These are phyloP conservation scores for Solioccasus polychromus DNA, from an alignment of 768 basidiomycete genomes.

Conservation along the genomic window DNA sequence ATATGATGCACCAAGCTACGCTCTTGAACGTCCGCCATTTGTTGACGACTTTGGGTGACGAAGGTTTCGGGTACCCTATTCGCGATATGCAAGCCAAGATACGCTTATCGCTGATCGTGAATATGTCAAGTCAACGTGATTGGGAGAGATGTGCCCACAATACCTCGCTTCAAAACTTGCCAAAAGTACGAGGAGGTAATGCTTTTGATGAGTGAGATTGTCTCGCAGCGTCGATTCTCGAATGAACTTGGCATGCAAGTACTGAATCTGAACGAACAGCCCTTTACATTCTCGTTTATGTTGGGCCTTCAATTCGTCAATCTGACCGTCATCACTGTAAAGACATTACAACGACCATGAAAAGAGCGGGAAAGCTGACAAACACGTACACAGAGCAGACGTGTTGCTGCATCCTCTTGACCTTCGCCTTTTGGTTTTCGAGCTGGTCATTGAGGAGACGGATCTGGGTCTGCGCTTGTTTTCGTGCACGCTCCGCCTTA, in stretches of 20 bases:
- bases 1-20: conserved; percentile 55
- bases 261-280: conserved; percentile 84
- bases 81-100: conserved; percentile 74
- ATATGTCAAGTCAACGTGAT: conserved; percentile 3
- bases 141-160: background rate
- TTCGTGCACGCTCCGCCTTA: conserved; percentile 60
- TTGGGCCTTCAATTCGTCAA: conserved; percentile 54
- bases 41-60: conserved; percentile 35
- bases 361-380: background rate
- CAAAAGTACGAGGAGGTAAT: conserved; percentile 77
- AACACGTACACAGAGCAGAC: conserved; percentile 56
- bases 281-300: conserved; percentile 91
- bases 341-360: background rate
- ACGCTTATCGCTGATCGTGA: conserved; percentile 52
- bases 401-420: conserved; percentile 46
- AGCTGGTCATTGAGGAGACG: conserved; percentile 65
- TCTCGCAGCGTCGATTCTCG: conserved; percentile 79
- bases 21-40: conserved; percentile 54
- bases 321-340: conserved; percentile 50
- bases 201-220: conserved; percentile 82
- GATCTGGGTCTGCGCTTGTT: conserved; percentile 66
- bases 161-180: conserved; percentile 70
- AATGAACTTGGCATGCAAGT: conserved; percentile 88
- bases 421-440: conserved; percentile 45
- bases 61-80: conserved; percentile 61